Evolutionary conservation across 148 eudicot genomes (phyloP).

Genomic region (Camellia japonica): DNA sequence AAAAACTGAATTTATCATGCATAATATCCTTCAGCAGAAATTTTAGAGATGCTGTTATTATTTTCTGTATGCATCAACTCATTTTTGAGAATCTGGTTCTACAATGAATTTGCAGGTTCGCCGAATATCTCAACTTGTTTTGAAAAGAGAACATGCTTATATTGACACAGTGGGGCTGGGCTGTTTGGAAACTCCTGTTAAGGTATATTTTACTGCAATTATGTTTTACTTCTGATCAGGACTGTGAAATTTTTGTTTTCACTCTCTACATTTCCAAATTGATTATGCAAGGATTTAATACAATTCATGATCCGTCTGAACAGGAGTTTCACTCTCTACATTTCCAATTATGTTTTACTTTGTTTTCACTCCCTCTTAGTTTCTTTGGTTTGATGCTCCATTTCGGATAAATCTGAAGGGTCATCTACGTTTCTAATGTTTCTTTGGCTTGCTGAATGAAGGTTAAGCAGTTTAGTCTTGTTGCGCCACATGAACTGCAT

Average conservation of each 20-base stretch:
- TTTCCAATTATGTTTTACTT: no score
- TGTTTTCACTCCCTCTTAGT: neutral
- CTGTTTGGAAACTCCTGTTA: constrained; percentile 53
- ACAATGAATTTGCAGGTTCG: constrained; percentile 59
- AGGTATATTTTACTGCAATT: constrained; percentile 42
- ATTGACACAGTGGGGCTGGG: constrained; percentile 68
- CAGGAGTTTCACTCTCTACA: no score
- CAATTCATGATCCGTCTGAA: neutral
- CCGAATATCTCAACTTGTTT: constrained; percentile 82
- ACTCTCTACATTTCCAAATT: neutral
- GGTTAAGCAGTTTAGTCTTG: constrained; percentile 79
- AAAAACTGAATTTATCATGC: constrained; percentile 8
- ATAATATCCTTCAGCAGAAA: neutral
- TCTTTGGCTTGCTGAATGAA: constrained; percentile 27
- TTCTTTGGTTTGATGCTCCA: neutral
- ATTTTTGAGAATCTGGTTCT: neutral
- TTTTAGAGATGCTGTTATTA: neutral
- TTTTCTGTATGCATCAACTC: constrained; percentile 8
- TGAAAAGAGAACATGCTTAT: constrained; percentile 79
- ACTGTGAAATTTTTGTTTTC: neutral
- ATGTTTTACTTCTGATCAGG: neutral
- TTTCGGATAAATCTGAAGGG: neutral
- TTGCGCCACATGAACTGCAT: constrained; percentile 78
- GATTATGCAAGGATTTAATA: neutral
- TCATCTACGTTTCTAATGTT: neutral